Conservation (phyloP, 345 rosid genomes). For the Citrus sinensis region DNA sequence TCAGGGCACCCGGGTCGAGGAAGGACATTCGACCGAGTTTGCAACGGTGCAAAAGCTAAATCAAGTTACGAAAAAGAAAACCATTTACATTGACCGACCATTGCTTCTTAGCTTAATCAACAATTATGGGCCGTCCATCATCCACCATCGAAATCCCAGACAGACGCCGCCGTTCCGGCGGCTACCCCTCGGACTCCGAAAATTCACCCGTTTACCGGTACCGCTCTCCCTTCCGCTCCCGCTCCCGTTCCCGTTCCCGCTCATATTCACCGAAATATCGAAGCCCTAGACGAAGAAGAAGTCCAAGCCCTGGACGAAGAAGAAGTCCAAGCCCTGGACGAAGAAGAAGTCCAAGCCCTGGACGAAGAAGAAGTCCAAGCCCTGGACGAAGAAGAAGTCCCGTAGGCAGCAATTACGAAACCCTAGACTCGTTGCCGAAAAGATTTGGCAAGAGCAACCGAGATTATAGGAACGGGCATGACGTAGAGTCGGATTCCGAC, state of each 20-base stretch:
- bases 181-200: slow-evolving; percentile 29
- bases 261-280: slow-evolving; percentile 19
- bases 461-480: slow-evolving; percentile 40
- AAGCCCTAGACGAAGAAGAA: slow-evolving; percentile 21
- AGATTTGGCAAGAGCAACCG: slow-evolving; percentile 57
- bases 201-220: slow-evolving; percentile 18
- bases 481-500: slow-evolving; percentile 71
- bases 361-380: slow-evolving; percentile 22
- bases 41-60: background rate
- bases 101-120: background rate
- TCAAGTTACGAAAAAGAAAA: background rate
- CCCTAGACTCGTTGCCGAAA: slow-evolving; percentile 48
- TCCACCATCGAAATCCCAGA: slow-evolving; percentile 30
- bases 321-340: slow-evolving; percentile 26
- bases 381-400: slow-evolving; percentile 24
- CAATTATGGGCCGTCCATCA: slow-evolving; percentile 32
- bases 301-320: slow-evolving; percentile 24
- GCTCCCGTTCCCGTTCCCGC: slow-evolving; percentile 13
- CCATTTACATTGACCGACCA: no score
- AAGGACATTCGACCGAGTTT: background rate
- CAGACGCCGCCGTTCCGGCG: slow-evolving; percentile 21
- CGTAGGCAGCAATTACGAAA: background rate
- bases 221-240: slow-evolving; percentile 14
- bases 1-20: no score
- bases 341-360: slow-evolving; percentile 21